Evolutionary conservation across 208 protist species (phyloP).

Genomic region (Angomonas ambiguus): DNA sequence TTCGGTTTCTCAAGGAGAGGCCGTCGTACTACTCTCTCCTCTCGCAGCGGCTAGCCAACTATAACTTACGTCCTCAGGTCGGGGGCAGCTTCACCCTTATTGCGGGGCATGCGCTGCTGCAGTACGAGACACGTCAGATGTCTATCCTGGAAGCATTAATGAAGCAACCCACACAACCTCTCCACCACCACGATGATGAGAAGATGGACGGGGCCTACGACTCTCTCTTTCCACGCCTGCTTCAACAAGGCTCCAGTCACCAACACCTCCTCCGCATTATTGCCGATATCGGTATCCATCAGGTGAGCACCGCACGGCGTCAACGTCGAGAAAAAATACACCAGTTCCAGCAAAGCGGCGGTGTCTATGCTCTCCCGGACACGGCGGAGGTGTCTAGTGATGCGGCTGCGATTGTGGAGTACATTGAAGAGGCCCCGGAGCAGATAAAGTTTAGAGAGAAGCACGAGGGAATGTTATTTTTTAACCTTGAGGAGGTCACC

Average conservation of each 20-base stretch:
- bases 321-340: constrained; percentile 15
- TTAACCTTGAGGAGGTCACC: constrained; percentile 41
- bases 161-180: not conserved
- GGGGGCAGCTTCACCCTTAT: constrained; percentile 79
- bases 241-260: constrained; percentile 84
- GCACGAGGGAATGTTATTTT: constrained; percentile 70
- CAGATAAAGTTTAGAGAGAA: constrained; percentile 77
- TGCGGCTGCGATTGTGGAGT: constrained; percentile 54
- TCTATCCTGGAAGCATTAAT: not conserved
- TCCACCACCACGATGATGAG: constrained; percentile 5
- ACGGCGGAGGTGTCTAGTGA: constrained; percentile 14
- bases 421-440: constrained; percentile 59
- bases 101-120: constrained; percentile 58
- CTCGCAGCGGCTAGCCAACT: constrained; percentile 43
- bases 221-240: constrained; percentile 56
- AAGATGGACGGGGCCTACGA: constrained; percentile 25
- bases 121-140: constrained; percentile 22
- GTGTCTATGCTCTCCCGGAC: not conserved
- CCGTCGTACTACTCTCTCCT: constrained; percentile 55
- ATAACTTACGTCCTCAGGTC: constrained; percentile 71
- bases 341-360: not conserved
- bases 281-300: constrained; percentile 73
- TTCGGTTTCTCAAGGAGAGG: constrained; percentile 50
- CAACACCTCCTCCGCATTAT: constrained; percentile 90
- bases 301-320: constrained; percentile 37